phyloP scores from a whole-genome alignment of 768 basidiomycete species.

The Tricholoma flavovirens region DNA sequence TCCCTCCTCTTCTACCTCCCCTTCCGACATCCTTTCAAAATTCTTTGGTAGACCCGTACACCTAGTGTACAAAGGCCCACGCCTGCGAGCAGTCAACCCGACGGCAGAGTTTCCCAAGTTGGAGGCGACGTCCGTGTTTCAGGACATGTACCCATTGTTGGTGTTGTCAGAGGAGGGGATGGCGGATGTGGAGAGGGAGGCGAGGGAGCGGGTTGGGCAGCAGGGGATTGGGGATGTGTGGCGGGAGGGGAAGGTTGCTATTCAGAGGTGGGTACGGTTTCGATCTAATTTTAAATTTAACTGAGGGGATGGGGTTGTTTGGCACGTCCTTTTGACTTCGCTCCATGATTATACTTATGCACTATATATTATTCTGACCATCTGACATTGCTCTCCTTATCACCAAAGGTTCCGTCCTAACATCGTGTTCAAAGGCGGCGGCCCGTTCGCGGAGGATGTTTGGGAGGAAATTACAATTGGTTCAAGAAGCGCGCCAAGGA shows the following conservation, averaged over 20 bases:
- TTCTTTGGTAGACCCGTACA: constrained; percentile 60
- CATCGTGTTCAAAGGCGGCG: constrained; percentile 61
- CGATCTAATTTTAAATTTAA: constrained; percentile 7
- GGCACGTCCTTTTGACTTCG: neutral
- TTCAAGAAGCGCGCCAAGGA: constrained; percentile 30
- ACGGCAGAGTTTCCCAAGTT: constrained; percentile 55
- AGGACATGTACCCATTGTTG: constrained; percentile 67
- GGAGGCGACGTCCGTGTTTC: constrained; percentile 49
- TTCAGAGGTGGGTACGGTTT: constrained; percentile 7
- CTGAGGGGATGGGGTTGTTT: neutral
- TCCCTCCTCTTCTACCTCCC: constrained; percentile 34
- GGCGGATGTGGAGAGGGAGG: constrained; percentile 26
- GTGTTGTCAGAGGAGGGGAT: constrained; percentile 67
- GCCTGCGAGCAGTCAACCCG: constrained; percentile 42
- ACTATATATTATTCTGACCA: neutral
- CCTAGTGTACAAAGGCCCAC: constrained; percentile 62
- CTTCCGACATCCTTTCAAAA: constrained; percentile 51
- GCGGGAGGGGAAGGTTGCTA: constrained; percentile 7
- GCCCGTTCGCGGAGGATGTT: constrained; percentile 66
- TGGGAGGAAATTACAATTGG: constrained; percentile 59
- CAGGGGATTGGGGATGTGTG: constrained; percentile 13
- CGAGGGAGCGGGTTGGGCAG: neutral
- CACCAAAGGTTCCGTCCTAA: constrained; percentile 66
- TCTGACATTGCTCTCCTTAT: neutral
- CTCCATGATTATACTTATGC: neutral